phyloP scores from a whole-genome alignment of 305 asterid species.

The Rubia peregrina region DNA sequence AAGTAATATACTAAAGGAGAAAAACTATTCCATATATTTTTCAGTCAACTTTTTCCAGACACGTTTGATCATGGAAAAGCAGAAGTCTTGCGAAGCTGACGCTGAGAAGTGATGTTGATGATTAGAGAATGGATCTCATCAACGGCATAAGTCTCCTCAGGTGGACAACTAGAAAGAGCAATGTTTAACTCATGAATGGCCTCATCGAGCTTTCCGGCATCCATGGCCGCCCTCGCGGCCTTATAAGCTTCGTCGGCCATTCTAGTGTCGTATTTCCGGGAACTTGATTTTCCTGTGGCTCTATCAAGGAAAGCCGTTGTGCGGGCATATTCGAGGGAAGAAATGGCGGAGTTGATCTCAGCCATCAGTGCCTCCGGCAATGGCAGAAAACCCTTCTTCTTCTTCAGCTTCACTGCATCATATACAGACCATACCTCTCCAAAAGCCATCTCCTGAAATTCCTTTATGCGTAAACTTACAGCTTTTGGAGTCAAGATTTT shows the following conservation, averaged over 20 bases:
- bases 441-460: constrained; percentile 29
- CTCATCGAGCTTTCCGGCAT: constrained; percentile 42
- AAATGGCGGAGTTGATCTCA: constrained; percentile 51
- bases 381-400: constrained; percentile 22
- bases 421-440: constrained; percentile 26
- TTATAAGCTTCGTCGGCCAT: constrained; percentile 53
- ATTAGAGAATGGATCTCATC: constrained; percentile 46
- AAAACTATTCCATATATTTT: background rate
- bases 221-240: constrained; percentile 49
- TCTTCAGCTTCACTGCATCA: constrained; percentile 34
- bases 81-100: constrained; percentile 9
- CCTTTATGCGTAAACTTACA: background rate
- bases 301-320: constrained; percentile 31
- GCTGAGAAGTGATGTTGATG: constrained; percentile 35
- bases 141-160: constrained; percentile 46
- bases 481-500: background rate
- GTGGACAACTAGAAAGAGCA: constrained; percentile 55
- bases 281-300: constrained; percentile 13
- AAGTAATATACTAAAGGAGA: background rate
- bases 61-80: too few relatives aligned
- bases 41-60: background rate
- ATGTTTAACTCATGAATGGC: constrained; percentile 39
- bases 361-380: constrained; percentile 55
- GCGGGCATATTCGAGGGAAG: constrained; percentile 49
- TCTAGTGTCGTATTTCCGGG: constrained; percentile 28